Conservation (phyloP, 1,284 basidiomycete species). For the Ceratorhiza oryzae-sativae region DNA sequence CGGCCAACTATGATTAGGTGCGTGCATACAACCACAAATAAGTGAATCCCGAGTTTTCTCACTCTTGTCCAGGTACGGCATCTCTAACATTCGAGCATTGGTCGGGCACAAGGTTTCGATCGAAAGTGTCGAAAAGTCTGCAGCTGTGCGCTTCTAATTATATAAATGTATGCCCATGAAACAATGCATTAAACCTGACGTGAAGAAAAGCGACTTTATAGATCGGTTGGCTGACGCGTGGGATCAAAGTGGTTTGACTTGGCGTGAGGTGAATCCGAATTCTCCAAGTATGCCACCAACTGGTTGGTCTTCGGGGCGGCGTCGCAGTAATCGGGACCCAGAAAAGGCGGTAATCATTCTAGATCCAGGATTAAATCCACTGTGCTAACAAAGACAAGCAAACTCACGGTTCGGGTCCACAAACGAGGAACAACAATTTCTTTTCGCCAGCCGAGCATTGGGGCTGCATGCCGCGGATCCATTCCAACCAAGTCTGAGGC, state of each 20-base stretch:
- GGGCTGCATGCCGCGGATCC: slow-evolving; percentile 30
- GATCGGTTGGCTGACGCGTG: not conserved
- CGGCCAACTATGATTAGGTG: slow-evolving; percentile 99
- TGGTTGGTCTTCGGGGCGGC: slow-evolving; percentile 23
- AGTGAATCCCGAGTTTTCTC: not conserved
- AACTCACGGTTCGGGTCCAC: slow-evolving; percentile 44
- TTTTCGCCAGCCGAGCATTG: slow-evolving; percentile 37
- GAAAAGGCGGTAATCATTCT: slow-evolving; percentile 43
- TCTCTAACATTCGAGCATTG: slow-evolving; percentile 96
- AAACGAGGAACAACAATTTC: slow-evolving; percentile 43
- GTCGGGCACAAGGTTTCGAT: slow-evolving; percentile 97
- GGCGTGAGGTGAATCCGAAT: slow-evolving; percentile 38
- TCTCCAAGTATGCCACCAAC: slow-evolving; percentile 42
- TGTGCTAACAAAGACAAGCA: not conserved
- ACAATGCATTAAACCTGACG: slow-evolving; percentile 14
- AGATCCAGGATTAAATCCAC: not conserved
- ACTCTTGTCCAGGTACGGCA: slow-evolving; percentile 66
- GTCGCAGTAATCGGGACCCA: slow-evolving; percentile 37
- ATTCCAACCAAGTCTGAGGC: slow-evolving; percentile 39
- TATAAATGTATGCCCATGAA: slow-evolving; percentile 36
- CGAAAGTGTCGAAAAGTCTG: slow-evolving; percentile 85
- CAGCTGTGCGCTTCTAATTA: slow-evolving; percentile 84
- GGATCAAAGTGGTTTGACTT: slow-evolving; percentile 40
- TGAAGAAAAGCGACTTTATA: slow-evolving; percentile 8
- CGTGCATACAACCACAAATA: slow-evolving; percentile 46